Evolutionary conservation across 495 filamentous ascomycete genomes (phyloP), one percentile per base, ranked within the genome.

Genomic region (Penicillium silybi): DNA sequence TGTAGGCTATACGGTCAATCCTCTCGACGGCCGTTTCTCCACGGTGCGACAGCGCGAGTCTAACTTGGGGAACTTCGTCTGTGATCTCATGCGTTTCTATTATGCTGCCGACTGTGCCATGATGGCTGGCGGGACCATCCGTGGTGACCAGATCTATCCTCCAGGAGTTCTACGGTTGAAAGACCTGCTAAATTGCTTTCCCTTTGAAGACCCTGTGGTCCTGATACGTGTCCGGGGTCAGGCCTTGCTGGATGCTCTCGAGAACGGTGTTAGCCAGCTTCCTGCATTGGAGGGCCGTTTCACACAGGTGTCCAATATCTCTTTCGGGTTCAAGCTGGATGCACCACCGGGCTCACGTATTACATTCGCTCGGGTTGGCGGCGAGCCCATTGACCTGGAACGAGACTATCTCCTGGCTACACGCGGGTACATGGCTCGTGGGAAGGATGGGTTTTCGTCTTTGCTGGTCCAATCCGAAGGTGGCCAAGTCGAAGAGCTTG

Each of bases 151-250:
- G 66, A 83, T 96, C 34, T 96, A 96, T 51, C 80, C 87, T 0
- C 86, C 88, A 0, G 91, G 91, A 0, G 74, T 91, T 4, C 63
- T 96, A 3, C 72, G 80, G 11, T 64, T 95, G 26, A 87, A 86
- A 52, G 91, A 96, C 59, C 79, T 96, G 11, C 45, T 81, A 50
- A 83, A 85, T 41, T 91, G 88, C 54, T 96, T 96, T 61, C 91
- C 91, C 0, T 96, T 96, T 54, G 91, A 96, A 59, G 91, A 96
- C 47, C 92, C 91, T 0, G 86, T 92, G 4, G 84, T 95, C 0
- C 83, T 93, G 1, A 71, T 96, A 39, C 82, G 79, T 20, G 70
- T 88, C 10, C 72, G 64, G 1, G 91, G 91, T 0, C 69, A 79
- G 45, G 84, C 80, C 0, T 77, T 96, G 44, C 69, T 81, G 50